phyloP scores from a whole-genome alignment of 805 yeast species.

The Wilhelminamyces savonicus region DNA sequence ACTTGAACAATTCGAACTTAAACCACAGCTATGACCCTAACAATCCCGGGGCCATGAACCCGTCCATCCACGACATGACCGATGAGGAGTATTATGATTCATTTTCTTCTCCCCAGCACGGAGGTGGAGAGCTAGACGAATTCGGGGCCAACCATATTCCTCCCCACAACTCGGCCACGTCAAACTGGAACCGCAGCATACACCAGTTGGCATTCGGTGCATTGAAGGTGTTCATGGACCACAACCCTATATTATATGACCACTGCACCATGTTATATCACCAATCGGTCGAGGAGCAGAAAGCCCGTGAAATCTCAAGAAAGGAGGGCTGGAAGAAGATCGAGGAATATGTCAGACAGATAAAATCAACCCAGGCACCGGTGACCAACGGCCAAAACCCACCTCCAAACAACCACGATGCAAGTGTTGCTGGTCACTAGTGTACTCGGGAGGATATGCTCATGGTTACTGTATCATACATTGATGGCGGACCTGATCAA shows the following conservation, averaged over 20 bases:
- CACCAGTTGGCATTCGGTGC: conserved; percentile 89
- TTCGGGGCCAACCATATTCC: conserved; percentile 27
- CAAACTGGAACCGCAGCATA: conserved; percentile 91
- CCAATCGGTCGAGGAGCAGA: conserved; percentile 70
- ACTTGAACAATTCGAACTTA: conserved; percentile 9
- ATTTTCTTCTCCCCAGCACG: conserved; percentile 28
- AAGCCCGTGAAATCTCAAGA: conserved; percentile 53
- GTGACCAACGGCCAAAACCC: no score
- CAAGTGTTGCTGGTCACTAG: no score
- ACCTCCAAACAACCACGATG: no score
- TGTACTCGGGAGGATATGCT: no score
- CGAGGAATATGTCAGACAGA: conserved; percentile 48
- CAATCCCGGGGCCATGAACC: no score
- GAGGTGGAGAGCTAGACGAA: conserved; percentile 23
- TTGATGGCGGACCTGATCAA: no score
- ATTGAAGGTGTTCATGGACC: conserved; percentile 84
- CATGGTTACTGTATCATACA: no score
- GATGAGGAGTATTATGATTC: conserved; percentile 41
- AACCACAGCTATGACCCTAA: no score
- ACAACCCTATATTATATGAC: conserved; percentile 85
- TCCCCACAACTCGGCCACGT: conserved; percentile 40
- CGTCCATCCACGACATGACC: conserved; percentile 27
- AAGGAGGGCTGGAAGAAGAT: conserved; percentile 66
- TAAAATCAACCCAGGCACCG: conserved; percentile 5
- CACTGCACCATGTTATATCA: conserved; percentile 87